phyloP scores from a whole-genome alignment of 2,329 filamentous ascomycete genomes.

The Aspergillus sp. region DNA sequence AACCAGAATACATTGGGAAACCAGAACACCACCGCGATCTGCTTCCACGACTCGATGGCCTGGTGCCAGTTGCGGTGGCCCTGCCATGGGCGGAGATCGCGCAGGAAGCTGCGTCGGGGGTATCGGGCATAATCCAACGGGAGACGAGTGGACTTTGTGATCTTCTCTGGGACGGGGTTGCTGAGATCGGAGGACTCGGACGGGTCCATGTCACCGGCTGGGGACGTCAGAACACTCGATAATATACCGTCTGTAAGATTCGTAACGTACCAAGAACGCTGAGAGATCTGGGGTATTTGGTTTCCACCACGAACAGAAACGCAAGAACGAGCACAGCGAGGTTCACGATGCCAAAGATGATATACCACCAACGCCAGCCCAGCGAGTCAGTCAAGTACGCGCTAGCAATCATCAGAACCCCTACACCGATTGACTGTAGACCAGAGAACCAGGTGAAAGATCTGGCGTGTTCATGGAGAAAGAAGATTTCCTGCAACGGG shows the following conservation, averaged over 20 bases:
- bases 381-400: constrained; percentile 29
- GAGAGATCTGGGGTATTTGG: constrained; percentile 13
- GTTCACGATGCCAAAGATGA: constrained; percentile 27
- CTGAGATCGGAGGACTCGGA: background rate
- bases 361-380: constrained; percentile 39
- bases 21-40: constrained; percentile 24
- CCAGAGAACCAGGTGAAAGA: constrained; percentile 12
- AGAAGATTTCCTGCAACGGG: constrained; percentile 30
- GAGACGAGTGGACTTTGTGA: background rate
- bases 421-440: constrained; percentile 14
- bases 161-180: background rate
- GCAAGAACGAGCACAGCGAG: constrained; percentile 29
- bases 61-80: constrained; percentile 21
- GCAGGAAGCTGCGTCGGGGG: constrained; percentile 17
- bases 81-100: background rate
- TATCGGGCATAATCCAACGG: constrained; percentile 22
- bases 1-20: constrained; percentile 41
- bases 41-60: constrained; percentile 16
- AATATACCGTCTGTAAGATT: background rate
- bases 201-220: background rate
- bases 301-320: constrained; percentile 39
- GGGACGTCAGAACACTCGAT: background rate
- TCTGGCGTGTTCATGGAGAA: constrained; percentile 38
- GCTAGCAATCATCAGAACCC: constrained; percentile 26
- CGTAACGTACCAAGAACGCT: constrained; percentile 1